Percentiles rank a stretch among this genome's conserved stretches.
Conservation (phyloP, 768 basidiomycete genomes). For the Porpolomopsis calyptriformis region DNA sequence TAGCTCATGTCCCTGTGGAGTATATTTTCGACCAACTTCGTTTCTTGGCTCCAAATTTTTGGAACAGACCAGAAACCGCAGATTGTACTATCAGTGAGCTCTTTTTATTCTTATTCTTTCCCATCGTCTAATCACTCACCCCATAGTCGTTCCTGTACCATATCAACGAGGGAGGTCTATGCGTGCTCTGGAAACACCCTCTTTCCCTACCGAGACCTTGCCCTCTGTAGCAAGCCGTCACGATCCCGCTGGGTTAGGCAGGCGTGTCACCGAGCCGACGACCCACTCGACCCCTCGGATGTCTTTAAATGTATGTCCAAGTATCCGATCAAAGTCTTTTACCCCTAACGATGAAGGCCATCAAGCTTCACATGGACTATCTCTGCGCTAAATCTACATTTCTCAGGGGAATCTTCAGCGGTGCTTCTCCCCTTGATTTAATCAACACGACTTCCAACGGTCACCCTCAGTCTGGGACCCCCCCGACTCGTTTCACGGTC, state of each 20-base stretch:
- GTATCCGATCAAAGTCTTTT: neutral
- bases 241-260: conserved; percentile 33
- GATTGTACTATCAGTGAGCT: conserved; percentile 68
- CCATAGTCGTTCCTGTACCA: conserved; percentile 41
- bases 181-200: conserved; percentile 19
- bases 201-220: conserved; percentile 23
- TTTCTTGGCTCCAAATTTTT: conserved; percentile 54
- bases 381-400: conserved; percentile 75
- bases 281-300: conserved; percentile 44
- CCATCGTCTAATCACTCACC: conserved; percentile 6
- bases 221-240: conserved; percentile 24
- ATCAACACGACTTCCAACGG: conserved; percentile 29
- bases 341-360: conserved; percentile 7
- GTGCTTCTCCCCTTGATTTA: conserved; percentile 51
- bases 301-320: conserved; percentile 46
- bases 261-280: conserved; percentile 43
- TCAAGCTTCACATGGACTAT: conserved; percentile 70
- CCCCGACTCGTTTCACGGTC: conserved; percentile 27
- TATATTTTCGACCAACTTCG: conserved; percentile 65
- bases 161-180: conserved; percentile 27
- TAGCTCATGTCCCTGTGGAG: conserved; percentile 56
- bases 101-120: neutral
- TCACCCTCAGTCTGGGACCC: conserved; percentile 13
- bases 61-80: conserved; percentile 65
- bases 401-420: conserved; percentile 60